phyloP scores from a whole-genome alignment of 2,329 filamentous ascomycete genomes.

The Clonostachys rhizophaga region DNA sequence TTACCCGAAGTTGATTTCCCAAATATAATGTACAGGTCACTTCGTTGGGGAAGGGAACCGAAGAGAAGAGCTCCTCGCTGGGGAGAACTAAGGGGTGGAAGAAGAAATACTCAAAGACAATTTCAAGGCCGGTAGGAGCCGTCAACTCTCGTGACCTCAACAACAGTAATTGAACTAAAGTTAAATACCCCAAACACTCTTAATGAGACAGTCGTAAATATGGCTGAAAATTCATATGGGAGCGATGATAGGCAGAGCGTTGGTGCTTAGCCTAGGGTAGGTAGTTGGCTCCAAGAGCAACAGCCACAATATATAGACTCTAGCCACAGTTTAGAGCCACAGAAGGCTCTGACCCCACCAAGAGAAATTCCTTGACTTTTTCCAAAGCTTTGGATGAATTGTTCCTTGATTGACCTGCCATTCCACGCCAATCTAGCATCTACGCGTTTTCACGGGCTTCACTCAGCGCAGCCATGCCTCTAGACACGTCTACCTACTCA shows the following conservation, averaged over 20 bases:
- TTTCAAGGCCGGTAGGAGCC: too few relatives aligned
- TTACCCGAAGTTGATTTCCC: too few relatives aligned
- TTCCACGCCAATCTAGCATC: not conserved
- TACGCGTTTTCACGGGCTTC: not conserved
- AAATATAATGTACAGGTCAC: too few relatives aligned
- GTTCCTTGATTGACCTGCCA: not conserved
- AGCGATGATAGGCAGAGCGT: not conserved
- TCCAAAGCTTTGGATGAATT: not conserved
- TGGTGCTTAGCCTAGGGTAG: not conserved
- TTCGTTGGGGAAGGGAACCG: too few relatives aligned
- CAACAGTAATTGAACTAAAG: too few relatives aligned
- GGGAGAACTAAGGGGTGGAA: too few relatives aligned
- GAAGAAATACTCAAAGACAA: too few relatives aligned
- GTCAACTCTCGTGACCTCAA: too few relatives aligned
- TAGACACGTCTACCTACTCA: conserved; percentile 89
- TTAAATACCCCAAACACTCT: too few relatives aligned
- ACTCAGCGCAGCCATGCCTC: conserved; percentile 63
- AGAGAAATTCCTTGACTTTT: conserved; percentile 1
- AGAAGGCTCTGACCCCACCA: conserved; percentile 1
- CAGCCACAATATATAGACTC: not conserved
- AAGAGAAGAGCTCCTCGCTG: too few relatives aligned
- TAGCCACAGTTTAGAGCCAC: conserved; percentile 13
- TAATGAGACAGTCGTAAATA: not conserved
- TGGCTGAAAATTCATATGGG: not conserved
- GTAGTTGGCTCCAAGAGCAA: not conserved